phyloP scores from a whole-genome alignment of 176 grass and related monocot genomes.

The Rhynchospora pubera region DNA sequence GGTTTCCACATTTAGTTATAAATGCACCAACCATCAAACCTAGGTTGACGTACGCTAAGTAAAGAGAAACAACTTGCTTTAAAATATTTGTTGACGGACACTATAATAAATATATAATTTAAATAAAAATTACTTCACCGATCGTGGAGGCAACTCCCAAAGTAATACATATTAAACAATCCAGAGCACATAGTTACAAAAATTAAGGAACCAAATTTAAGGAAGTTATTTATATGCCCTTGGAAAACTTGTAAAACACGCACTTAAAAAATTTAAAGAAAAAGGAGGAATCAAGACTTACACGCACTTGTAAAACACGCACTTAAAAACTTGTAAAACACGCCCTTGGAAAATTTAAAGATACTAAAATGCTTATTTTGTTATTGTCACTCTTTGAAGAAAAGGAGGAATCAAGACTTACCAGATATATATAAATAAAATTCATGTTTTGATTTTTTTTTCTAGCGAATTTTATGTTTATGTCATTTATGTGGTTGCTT shows the following conservation, averaged over 20 bases:
- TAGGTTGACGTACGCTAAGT: background rate
- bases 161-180: background rate
- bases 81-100: background rate
- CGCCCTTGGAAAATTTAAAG: no score
- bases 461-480: background rate
- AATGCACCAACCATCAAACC: background rate
- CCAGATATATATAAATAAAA: background rate
- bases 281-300: no score
- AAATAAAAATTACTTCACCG: background rate
- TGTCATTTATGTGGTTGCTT: background rate
- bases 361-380: background rate
- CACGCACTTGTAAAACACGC: no score
- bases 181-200: background rate
- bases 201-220: background rate
- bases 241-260: background rate
- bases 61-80: background rate
- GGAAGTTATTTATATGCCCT: background rate
- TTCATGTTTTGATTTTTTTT: background rate
- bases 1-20: background rate
- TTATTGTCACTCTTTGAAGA: background rate
- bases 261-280: background rate
- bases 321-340: no score
- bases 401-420: background rate
- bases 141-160: background rate
- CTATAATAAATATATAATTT: background rate